Percentiles rank a stretch among this genome's conserved stretches.
phyloP scores from a whole-genome alignment of 371 early-diverging fungal genomes.

The Furculomyces boomerangus region DNA sequence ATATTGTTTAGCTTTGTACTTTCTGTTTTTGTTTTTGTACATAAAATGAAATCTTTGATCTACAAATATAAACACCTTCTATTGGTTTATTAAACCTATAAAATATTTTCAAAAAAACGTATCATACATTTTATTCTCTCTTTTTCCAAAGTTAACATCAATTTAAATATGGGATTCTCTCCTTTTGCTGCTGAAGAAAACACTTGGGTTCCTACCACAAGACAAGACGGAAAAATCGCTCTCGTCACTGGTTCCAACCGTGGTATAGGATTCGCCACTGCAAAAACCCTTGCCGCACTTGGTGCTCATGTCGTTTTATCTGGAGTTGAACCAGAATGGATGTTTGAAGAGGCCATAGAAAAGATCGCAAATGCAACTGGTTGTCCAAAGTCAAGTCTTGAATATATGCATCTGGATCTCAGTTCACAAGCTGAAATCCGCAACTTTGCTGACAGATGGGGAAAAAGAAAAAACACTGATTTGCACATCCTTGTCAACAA shows the following conservation, averaged over 20 bases:
- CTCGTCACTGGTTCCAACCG: constrained; percentile 31
- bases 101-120: no score
- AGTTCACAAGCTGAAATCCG: constrained; percentile 21
- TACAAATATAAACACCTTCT: no score
- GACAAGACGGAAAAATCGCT: constrained; percentile 24
- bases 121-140: neutral
- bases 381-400: constrained; percentile 16
- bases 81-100: no score
- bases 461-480: constrained; percentile 6
- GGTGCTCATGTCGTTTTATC: constrained; percentile 24
- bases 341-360: constrained; percentile 17
- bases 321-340: constrained; percentile 19
- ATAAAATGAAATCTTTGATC: no score
- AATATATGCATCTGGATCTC: constrained; percentile 29
- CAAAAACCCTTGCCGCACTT: constrained; percentile 23
- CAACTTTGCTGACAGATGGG: constrained; percentile 10
- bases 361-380: constrained; percentile 13
- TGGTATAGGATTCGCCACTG: constrained; percentile 30
- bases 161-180: constrained; percentile 15
- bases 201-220: constrained; percentile 14
- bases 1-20: no score
- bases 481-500: constrained; percentile 36
- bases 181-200: constrained; percentile 8
- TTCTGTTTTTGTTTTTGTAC: no score
- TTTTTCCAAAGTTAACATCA: neutral